phyloP scores from a whole-genome alignment of 495 filamentous ascomycete genomes.

The Penicillium crystallinum region DNA sequence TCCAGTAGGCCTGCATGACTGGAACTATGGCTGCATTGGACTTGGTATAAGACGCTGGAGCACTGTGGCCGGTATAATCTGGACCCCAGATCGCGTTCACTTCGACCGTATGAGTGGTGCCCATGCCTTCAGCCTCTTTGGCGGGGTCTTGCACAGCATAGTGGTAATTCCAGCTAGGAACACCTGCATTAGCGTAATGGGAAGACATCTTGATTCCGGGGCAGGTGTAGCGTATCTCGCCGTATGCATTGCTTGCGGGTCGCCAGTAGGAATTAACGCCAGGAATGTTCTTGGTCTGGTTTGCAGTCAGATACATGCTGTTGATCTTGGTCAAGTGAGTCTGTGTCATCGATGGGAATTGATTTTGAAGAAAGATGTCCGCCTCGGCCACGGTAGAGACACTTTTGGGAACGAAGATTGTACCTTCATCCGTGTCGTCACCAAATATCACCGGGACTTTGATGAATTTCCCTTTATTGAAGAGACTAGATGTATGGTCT shows the following conservation, averaged over 20 bases:
- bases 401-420: conserved; percentile 52
- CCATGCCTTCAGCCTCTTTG: conserved; percentile 46
- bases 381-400: conserved; percentile 43
- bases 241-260: conserved; percentile 58
- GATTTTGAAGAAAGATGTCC: conserved; percentile 52
- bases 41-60: conserved; percentile 51
- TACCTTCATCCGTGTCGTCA: conserved; percentile 68
- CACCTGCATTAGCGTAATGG: conserved; percentile 32
- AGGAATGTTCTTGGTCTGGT: conserved; percentile 38
- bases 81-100: conserved; percentile 57
- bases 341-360: conserved; percentile 55
- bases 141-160: conserved; percentile 57
- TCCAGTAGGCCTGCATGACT: conserved; percentile 63
- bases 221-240: conserved; percentile 71
- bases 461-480: conserved; percentile 55
- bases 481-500: conserved; percentile 56
- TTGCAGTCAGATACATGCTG: conserved; percentile 49
- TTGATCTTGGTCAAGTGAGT: conserved; percentile 53
- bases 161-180: conserved; percentile 56
- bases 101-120: conserved; percentile 60
- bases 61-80: conserved; percentile 30
- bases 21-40: conserved; percentile 49
- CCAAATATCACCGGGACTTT: conserved; percentile 67
- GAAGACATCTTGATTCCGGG: conserved; percentile 54
- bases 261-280: conserved; percentile 50